Conservation (phyloP, 768 basidiomycete species). For the Mycena vitilis region DNA sequence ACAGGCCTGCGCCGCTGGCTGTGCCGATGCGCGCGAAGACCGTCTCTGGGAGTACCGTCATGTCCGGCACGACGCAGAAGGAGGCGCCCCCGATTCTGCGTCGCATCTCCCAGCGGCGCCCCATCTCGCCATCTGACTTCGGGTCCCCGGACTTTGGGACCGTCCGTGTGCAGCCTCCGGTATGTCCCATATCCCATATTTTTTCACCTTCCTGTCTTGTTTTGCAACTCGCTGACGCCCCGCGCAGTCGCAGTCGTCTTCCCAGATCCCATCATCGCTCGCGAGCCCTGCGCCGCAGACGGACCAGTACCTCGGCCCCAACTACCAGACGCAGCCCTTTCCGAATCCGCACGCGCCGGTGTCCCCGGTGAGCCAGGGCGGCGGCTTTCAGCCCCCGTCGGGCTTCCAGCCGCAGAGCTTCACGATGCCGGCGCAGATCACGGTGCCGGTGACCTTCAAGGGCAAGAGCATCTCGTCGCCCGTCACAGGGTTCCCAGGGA, state of each 20-base stretch:
- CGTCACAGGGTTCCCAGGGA: constrained; percentile 1
- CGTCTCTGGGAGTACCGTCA: constrained; percentile 32
- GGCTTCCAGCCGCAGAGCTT: constrained; percentile 32
- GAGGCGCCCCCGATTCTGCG: constrained; percentile 27
- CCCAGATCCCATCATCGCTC: constrained; percentile 9
- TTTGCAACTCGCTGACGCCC: not conserved
- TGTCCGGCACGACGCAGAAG: constrained; percentile 20
- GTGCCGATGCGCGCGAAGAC: constrained; percentile 23
- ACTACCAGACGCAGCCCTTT: constrained; percentile 23
- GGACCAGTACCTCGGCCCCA: constrained; percentile 31
- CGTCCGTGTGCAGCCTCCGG: constrained; percentile 28
- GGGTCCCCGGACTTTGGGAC: constrained; percentile 28
- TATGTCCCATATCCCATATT: not conserved
- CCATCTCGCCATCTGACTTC: constrained; percentile 31
- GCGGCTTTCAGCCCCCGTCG: not conserved
- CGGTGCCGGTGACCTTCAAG: constrained; percentile 28
- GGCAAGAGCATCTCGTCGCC: constrained; percentile 28
- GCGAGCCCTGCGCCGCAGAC: constrained; percentile 4
- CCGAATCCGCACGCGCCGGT: not conserved
- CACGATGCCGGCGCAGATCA: constrained; percentile 28
- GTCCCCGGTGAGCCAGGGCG: too few species aligned
- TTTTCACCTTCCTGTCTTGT: not conserved
- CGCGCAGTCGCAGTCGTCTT: constrained; percentile 22
- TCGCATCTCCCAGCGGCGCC: constrained; percentile 24
- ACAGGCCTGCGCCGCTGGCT: constrained; percentile 2